A percentile compares a stretch with the other conserved stretches of the same genome.
These are phyloP conservation scores for Fennellomyces sp. DNA, from an alignment of 371 early-diverging fungal genomes.

Conservation along the genomic window DNA sequence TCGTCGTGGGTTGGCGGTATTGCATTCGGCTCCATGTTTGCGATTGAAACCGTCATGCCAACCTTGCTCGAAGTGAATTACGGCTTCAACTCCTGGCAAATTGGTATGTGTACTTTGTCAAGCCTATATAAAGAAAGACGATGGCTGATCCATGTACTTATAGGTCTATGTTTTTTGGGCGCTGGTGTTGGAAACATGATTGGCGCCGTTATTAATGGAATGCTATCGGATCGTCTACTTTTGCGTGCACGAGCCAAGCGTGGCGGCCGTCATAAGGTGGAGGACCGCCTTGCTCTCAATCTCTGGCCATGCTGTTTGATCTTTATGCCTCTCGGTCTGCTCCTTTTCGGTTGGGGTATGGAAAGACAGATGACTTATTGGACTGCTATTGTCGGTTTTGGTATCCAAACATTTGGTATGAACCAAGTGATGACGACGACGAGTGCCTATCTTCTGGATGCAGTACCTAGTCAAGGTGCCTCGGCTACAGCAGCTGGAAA, in stretches of 20 bases:
- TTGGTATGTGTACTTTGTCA: conserved; percentile 14
- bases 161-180: conserved; percentile 42
- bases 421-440: conserved; percentile 32
- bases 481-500: conserved; percentile 50
- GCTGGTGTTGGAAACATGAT: conserved; percentile 50
- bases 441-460: conserved; percentile 49
- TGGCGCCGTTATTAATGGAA: conserved; percentile 33
- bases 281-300: conserved; percentile 29
- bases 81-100: conserved; percentile 41
- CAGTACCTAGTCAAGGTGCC: conserved; percentile 45
- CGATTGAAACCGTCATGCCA: conserved; percentile 44
- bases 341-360: conserved; percentile 53
- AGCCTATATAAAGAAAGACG: not conserved
- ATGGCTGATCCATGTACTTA: not conserved
- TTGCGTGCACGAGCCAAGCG: conserved; percentile 26
- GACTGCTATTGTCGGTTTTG: conserved; percentile 45
- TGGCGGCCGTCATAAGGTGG: conserved; percentile 21
- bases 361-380: conserved; percentile 39
- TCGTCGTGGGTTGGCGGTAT: conserved; percentile 48
- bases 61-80: conserved; percentile 28
- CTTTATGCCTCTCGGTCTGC: conserved; percentile 44
- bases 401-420: conserved; percentile 36
- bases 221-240: conserved; percentile 26
- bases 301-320: conserved; percentile 37
- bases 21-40: conserved; percentile 56